phyloP scores from a whole-genome alignment of 257 asterid species.

The Coffea eugenioides region DNA sequence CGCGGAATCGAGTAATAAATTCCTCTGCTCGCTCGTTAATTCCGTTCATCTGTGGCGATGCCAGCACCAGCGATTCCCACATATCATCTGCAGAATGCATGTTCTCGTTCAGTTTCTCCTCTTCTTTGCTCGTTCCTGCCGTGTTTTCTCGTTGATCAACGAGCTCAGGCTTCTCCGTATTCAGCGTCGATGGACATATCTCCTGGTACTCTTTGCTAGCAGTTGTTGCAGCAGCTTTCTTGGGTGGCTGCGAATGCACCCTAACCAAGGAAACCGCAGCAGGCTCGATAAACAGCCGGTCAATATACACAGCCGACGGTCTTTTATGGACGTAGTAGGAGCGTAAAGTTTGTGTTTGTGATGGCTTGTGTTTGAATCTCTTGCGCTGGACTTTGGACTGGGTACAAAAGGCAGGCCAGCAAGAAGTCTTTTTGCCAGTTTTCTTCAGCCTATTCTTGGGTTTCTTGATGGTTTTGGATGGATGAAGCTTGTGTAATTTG shows the following conservation, averaged over 20 bases:
- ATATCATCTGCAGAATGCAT: conserved; percentile 60
- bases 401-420: conserved; percentile 8
- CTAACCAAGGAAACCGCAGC: conserved; percentile 16
- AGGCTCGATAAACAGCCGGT: conserved; percentile 50
- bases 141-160: neutral
- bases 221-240: conserved; percentile 7
- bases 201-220: conserved; percentile 7
- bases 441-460: neutral
- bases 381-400: conserved; percentile 21
- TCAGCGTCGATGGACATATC: conserved; percentile 13
- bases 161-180: conserved; percentile 8
- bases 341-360: conserved; percentile 16
- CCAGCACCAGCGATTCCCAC: conserved; percentile 78
- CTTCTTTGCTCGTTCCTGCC: neutral
- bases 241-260: conserved; percentile 12
- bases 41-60: conserved; percentile 62
- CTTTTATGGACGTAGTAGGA: conserved; percentile 15
- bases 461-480: conserved; percentile 32
- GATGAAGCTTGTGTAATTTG: conserved; percentile 40
- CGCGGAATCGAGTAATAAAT: conserved; percentile 63
- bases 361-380: conserved; percentile 36
- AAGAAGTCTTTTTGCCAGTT: conserved; percentile 9
- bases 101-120: neutral
- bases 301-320: conserved; percentile 51
- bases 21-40: conserved; percentile 82